phyloP scores from a whole-genome alignment of 106 monocot genomes.

The Acorus gramineus region DNA sequence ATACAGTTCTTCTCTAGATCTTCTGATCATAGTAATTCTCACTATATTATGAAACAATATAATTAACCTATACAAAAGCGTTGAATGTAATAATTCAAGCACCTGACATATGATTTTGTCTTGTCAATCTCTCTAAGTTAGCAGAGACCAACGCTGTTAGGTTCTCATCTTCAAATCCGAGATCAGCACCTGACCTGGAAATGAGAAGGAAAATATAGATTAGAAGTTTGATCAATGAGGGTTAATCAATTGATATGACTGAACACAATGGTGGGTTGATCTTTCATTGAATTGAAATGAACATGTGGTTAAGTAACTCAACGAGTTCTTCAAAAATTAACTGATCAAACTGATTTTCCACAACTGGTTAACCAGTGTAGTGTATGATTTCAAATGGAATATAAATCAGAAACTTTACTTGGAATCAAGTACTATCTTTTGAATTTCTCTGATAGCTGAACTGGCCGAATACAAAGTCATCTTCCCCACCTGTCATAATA shows the following conservation, averaged over 20 bases:
- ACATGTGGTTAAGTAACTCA: no score
- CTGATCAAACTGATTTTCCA: not conserved
- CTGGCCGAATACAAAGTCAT: constrained; percentile 90
- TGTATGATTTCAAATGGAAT: not conserved
- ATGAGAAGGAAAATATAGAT: constrained; percentile 1
- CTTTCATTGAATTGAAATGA: no score
- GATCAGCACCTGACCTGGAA: constrained; percentile 40
- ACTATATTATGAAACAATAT: no score
- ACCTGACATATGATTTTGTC: constrained; percentile 34
- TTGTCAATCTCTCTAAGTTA: constrained; percentile 60
- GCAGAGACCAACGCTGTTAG: constrained; percentile 65
- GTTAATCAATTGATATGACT: not conserved
- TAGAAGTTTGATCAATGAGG: not conserved
- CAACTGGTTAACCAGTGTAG: not conserved
- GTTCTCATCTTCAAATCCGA: constrained; percentile 57
- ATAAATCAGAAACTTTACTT: constrained; percentile 28
- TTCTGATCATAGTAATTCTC: no score
- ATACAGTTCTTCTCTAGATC: no score
- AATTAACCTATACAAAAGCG: no score
- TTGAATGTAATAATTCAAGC: constrained; percentile 10
- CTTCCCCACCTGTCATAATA: constrained; percentile 63
- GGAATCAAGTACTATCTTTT: constrained; percentile 73
- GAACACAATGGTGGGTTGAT: not conserved
- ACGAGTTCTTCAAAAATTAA: not conserved
- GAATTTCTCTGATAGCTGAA: constrained; percentile 79